A percentile compares a stretch with the other conserved stretches of the same genome.
Conservation (phyloP, 306 rosid genomes). For the Lablab purpureus region DNA sequence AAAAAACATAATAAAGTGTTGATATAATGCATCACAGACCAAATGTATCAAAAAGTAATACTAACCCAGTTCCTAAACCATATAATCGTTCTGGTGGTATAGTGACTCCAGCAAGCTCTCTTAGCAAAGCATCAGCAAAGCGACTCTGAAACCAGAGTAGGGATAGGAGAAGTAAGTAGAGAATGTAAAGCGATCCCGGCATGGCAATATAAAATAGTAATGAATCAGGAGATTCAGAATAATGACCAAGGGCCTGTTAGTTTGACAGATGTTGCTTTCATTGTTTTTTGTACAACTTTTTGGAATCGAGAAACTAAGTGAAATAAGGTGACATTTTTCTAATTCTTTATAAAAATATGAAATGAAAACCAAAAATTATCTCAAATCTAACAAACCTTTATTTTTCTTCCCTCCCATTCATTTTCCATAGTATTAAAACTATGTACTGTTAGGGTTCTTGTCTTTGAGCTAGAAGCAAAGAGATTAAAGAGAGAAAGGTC, state of each 20-base stretch:
- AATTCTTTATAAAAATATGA: neutral
- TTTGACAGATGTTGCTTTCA: neutral
- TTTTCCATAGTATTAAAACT: conserved; percentile 13
- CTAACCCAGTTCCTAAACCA: conserved; percentile 90
- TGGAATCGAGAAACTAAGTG: neutral
- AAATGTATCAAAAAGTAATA: conserved; percentile 37
- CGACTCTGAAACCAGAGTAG: conserved; percentile 61
- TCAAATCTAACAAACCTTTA: neutral
- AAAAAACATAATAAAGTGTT: neutral
- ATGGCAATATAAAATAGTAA: conserved; percentile 19
- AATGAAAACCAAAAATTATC: neutral
- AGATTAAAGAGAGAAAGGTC: conserved; percentile 7
- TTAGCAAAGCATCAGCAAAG: conserved; percentile 82
- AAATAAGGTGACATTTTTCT: neutral
- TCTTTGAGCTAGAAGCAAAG: conserved; percentile 15
- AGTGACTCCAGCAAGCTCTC: conserved; percentile 81
- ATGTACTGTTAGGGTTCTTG: conserved; percentile 16
- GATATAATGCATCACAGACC: neutral
- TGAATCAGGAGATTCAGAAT: neutral
- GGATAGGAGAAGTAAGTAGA: neutral
- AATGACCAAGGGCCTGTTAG: neutral
- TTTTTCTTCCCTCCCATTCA: neutral
- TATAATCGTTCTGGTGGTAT: conserved; percentile 83
- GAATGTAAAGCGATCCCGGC: conserved; percentile 12
- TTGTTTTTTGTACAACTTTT: neutral